phyloP scores from a whole-genome alignment of 495 filamentous ascomycete genomes.

The Neurospora hispaniola region DNA sequence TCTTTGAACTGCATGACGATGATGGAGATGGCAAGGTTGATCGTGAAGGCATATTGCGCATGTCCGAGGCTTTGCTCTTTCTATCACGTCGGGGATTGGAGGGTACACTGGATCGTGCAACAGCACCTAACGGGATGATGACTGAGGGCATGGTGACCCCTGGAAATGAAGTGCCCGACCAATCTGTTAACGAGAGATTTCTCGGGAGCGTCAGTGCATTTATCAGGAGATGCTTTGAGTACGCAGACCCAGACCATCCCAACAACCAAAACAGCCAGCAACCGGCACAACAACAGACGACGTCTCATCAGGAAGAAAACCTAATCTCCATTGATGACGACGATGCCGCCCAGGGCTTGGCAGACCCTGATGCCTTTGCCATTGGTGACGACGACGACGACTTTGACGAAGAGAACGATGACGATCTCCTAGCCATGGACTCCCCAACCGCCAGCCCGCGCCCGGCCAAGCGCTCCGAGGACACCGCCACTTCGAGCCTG shows the following conservation, averaged over 20 bases:
- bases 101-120: slow-evolving; percentile 45
- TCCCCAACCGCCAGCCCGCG: slow-evolving; percentile 28
- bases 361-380: slow-evolving; percentile 48
- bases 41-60: slow-evolving; percentile 87
- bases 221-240: slow-evolving; percentile 93
- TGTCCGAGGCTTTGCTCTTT: slow-evolving; percentile 90
- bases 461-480: slow-evolving; percentile 21
- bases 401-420: slow-evolving; percentile 48
- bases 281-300: not conserved
- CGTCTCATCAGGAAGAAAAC: slow-evolving; percentile 19
- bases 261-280: slow-evolving; percentile 35
- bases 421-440: slow-evolving; percentile 54
- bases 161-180: slow-evolving; percentile 26
- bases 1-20: slow-evolving; percentile 95
- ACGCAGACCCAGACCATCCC: slow-evolving; percentile 85
- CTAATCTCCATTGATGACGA: not conserved
- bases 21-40: slow-evolving; percentile 88
- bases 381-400: slow-evolving; percentile 74
- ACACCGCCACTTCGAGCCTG: not conserved
- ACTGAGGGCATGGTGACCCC: slow-evolving; percentile 18
- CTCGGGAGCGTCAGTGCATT: slow-evolving; percentile 88
- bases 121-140: slow-evolving; percentile 23
- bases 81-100: slow-evolving; percentile 81
- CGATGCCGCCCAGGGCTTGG: slow-evolving; percentile 24
- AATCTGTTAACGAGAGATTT: slow-evolving; percentile 61